Base-by-base conservation (phyloP, 139 green algal species). In the Micractinium conductrix region DNA sequence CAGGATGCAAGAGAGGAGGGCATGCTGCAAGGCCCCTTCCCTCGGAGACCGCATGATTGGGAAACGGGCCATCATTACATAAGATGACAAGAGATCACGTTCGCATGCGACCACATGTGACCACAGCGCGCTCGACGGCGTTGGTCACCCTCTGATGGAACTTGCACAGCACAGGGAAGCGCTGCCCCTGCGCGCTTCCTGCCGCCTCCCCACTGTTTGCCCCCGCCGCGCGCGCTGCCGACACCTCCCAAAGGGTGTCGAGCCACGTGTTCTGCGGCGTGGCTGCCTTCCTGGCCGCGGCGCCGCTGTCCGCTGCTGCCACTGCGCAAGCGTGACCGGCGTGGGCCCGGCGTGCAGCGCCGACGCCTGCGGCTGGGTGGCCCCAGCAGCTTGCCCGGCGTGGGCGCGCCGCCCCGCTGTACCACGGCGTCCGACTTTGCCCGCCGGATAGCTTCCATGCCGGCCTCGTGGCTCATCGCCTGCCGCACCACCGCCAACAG, bases 111-210 rank as follows among this genome's bases (percentile, higher is more conserved):
- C 14, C 48, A 14, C 48, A 22, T 14, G 14, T 58, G 48, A 58
- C n/a, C 60, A 99, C 69, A 3, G 93, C 91, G n/a, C 93, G 87
- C 88, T 96, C 95, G 21, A 99, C 95, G 5, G 94, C 96, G 85
- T 98, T 98, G 12, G 96, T 99, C 88, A 96, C 96, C 12, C 95
- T 95, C 88, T 99, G 95, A 78, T 99, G 93, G 88, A 95, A 98
- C 33, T 93, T 93, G 86, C 96, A 99, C 44, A 96, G 62, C 76
- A 96, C 92, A 6, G 89, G 70, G 43, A 93, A 88, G 16, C 87
- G 70, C 70, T 8, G 30, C 43, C 38, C 21, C 28, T 43, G 33
- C 43, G 28, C 60, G 40, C 40, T 55, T 19, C 38, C 50, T 28
- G 60, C 55, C 9, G 67, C 67, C 26, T 43, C 65, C 21, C 44